Base-by-base conservation (phyloP, 106 monocot genomes). In the Acorus calamus region DNA sequence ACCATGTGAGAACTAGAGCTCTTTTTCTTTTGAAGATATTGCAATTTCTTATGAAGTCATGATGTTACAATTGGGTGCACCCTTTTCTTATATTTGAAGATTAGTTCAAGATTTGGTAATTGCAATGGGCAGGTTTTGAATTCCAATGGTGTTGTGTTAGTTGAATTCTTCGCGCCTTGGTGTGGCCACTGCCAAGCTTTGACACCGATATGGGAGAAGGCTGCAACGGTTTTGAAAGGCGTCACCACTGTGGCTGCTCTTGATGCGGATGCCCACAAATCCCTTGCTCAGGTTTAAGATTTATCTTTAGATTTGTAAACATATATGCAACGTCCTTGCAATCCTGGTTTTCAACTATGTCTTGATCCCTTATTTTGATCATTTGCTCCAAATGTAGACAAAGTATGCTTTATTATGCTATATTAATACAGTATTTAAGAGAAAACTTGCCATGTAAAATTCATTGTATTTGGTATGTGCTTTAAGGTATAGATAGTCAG, bases 141-240 rank as follows among this genome's bases (percentile, higher is more conserved):
- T 46, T 77, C 92, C 11, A 98, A 92, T 52, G 73, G 92, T 8
- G 73, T 98, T 46, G 98, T 98, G 10, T 71, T 98, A 62, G 98
- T 98, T 43, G 98, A 98, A 77, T 98, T 98, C 79, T 98, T 88
- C 59, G 98, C 98, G 49, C 98, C 98, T 6, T 98, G 98, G 98
- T 98, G 98, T 63, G 98, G 98, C 6, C 98, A 98, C 78, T 98
- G 98, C 61, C 55, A 98, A 61, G 88, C 87, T 49, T 78, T 98
- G 52, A 81, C 92, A 6, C 91, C 98, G 6, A 68, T 55, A 0
- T 98, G 98, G 98, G 98, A 98, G 81, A 80, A 65, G 58, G 98
- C 88, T 4, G 91, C 98, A 12, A 44, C 80, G 6, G 98, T 98
- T 4, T 65, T 98, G 51, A 98, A 98, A 71, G 98, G 98, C 4